Percentiles rank a stretch among this genome's conserved stretches.
Conservation (phyloP, 345 rosid genomes). For the Schrenkiella parvula region DNA sequence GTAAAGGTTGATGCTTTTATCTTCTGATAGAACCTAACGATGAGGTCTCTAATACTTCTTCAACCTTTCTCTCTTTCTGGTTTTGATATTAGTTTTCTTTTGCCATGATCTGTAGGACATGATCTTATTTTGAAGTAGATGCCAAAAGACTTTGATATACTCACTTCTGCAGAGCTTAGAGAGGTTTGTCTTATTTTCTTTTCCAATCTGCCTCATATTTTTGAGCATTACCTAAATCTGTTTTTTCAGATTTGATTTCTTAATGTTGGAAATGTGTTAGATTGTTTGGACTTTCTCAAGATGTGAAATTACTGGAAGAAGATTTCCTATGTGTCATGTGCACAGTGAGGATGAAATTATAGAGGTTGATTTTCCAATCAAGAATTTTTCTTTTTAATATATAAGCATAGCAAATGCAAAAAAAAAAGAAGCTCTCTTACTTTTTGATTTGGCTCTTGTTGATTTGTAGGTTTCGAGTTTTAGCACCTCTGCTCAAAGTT, state of each 20-base stretch:
- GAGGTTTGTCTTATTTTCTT: constrained; percentile 42
- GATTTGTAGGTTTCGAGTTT: constrained; percentile 58
- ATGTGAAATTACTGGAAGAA: constrained; percentile 49
- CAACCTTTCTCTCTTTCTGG: background rate
- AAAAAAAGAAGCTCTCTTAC: background rate
- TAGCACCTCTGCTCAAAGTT: constrained; percentile 37
- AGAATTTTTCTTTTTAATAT: background rate
- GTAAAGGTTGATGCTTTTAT: constrained; percentile 35
- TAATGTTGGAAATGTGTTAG: constrained; percentile 19
- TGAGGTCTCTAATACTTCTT: background rate
- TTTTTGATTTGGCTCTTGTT: background rate
- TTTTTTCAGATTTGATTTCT: background rate
- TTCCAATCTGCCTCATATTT: background rate
- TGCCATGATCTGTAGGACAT: constrained; percentile 41
- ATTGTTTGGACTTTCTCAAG: constrained; percentile 39
- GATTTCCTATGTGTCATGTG: constrained; percentile 64
- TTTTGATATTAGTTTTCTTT: background rate
- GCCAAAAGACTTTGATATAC: constrained; percentile 79
- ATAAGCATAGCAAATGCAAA: constrained; percentile 3
- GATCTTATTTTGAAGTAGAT: constrained; percentile 73
- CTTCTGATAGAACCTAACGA: background rate
- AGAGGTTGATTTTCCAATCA: constrained; percentile 37
- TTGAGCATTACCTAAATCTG: background rate
- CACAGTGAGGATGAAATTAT: constrained; percentile 38
- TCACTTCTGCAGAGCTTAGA: constrained; percentile 76